These are phyloP conservation scores for Penicillium salamii DNA, from an alignment of 495 filamentous ascomycete species.

Conservation along the genomic window DNA sequence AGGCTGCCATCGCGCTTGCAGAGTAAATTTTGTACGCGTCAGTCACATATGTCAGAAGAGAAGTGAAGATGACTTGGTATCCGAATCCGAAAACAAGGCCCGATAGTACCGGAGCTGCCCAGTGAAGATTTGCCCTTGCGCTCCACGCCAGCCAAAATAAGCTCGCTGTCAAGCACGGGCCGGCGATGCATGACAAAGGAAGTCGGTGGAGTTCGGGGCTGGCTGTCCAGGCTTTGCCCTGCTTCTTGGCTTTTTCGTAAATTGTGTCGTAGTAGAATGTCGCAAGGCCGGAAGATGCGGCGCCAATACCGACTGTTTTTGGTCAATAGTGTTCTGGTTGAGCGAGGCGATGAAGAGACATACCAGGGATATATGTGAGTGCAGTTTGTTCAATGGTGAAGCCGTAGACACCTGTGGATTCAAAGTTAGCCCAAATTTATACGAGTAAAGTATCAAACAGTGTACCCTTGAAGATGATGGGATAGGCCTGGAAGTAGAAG, in stretches of 20 bases:
- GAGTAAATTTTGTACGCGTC: slow-evolving; percentile 74
- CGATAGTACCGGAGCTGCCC: slow-evolving; percentile 61
- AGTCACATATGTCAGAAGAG: slow-evolving; percentile 70
- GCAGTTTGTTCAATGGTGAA: slow-evolving; percentile 39
- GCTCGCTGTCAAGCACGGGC: slow-evolving; percentile 56
- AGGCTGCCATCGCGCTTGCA: slow-evolving; percentile 66
- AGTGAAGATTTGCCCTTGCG: slow-evolving; percentile 52
- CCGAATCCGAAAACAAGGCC: slow-evolving; percentile 69
- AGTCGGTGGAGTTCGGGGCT: slow-evolving; percentile 62
- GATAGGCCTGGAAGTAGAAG: slow-evolving; percentile 66
- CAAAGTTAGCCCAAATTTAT: background rate
- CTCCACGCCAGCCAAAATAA: slow-evolving; percentile 78
- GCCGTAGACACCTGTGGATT: slow-evolving; percentile 24
- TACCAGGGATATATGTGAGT: slow-evolving; percentile 43
- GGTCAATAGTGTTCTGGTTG: slow-evolving; percentile 7
- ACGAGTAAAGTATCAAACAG: background rate
- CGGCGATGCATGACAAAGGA: slow-evolving; percentile 64
- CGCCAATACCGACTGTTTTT: slow-evolving; percentile 34
- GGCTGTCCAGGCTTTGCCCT: slow-evolving; percentile 37
- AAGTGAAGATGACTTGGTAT: slow-evolving; percentile 64
- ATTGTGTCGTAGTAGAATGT: slow-evolving; percentile 54
- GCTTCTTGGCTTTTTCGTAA: slow-evolving; percentile 40
- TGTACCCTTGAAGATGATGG: slow-evolving; percentile 56
- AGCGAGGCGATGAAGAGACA: background rate
- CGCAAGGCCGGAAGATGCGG: slow-evolving; percentile 33